Evolutionary conservation across 2,329 filamentous ascomycete species (phyloP).

Genomic region (Paraconiothyrium sp.): DNA sequence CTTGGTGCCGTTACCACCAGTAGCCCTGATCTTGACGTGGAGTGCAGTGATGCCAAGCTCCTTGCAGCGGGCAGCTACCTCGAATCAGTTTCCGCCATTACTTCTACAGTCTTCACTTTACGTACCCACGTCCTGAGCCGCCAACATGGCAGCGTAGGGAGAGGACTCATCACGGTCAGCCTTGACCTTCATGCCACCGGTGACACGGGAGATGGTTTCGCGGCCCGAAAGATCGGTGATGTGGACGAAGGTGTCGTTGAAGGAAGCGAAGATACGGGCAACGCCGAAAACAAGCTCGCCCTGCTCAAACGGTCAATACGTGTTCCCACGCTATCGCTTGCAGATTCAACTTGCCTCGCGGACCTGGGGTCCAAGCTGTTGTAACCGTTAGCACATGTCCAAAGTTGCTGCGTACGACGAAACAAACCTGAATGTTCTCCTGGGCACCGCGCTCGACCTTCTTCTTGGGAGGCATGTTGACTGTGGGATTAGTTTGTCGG

Average conservation of each 20-base stretch:
- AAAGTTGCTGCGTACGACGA: neutral
- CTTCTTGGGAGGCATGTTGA: slow-evolving; percentile 87
- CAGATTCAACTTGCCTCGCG: slow-evolving; percentile 71
- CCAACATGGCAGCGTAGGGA: slow-evolving; percentile 99
- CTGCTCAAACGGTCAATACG: slow-evolving; percentile 51
- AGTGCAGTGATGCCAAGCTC: slow-evolving; percentile 91
- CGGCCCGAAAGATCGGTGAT: slow-evolving; percentile 98
- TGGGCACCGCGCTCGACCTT: slow-evolving; percentile 78
- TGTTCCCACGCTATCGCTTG: slow-evolving; percentile 19
- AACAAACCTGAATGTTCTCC: slow-evolving; percentile 79
- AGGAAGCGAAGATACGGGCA: slow-evolving; percentile 95
- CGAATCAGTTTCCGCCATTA: slow-evolving; percentile 52
- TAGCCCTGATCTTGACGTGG: slow-evolving; percentile 99
- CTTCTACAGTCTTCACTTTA: slow-evolving; percentile 6
- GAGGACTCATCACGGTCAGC: slow-evolving; percentile 96
- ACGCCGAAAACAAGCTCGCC: slow-evolving; percentile 98
- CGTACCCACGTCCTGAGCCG: slow-evolving; percentile 80
- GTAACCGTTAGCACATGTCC: slow-evolving; percentile 58
- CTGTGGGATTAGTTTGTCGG: slow-evolving; percentile 39
- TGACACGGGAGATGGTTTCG: slow-evolving; percentile 99
- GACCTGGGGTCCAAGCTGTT: slow-evolving; percentile 86
- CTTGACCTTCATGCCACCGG: slow-evolving; percentile 99
- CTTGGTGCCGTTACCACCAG: slow-evolving; percentile 99
- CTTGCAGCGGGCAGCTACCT: slow-evolving; percentile 80
- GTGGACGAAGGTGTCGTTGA: slow-evolving; percentile 77